These are phyloP conservation scores for Microcyclospora tardicrescens DNA, from an alignment of 2,329 filamentous ascomycete species.

Conservation along the genomic window DNA sequence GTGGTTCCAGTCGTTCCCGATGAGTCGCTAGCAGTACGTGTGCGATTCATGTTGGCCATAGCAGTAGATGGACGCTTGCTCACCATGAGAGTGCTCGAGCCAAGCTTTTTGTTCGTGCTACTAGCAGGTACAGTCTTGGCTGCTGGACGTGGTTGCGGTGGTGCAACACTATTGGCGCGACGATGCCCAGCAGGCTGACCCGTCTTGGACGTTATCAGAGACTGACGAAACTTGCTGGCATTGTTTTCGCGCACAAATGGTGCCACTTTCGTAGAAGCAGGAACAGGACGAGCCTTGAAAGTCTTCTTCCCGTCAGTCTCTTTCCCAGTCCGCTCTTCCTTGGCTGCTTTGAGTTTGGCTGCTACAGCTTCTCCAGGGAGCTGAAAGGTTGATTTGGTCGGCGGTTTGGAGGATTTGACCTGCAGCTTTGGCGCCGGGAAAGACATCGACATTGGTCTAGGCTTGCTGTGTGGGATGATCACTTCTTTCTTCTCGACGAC, in stretches of 20 bases:
- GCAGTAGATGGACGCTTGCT: slow-evolving; percentile 2
- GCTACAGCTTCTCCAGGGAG: slow-evolving; percentile 42
- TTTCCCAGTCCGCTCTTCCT: slow-evolving; percentile 23
- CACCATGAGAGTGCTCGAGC: slow-evolving; percentile 2
- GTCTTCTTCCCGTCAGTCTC: slow-evolving; percentile 22
- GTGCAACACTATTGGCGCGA: slow-evolving; percentile 15
- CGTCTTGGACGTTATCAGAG: slow-evolving; percentile 14
- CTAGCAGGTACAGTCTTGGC: neutral
- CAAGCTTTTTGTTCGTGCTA: slow-evolving; percentile 1
- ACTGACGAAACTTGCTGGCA: slow-evolving; percentile 32
- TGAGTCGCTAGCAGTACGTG: neutral
- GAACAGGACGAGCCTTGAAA: slow-evolving; percentile 37
- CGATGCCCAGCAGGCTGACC: slow-evolving; percentile 4
- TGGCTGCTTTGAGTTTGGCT: slow-evolving; percentile 39
- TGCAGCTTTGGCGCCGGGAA: slow-evolving; percentile 36
- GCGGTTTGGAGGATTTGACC: slow-evolving; percentile 37
- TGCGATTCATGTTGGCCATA: neutral
- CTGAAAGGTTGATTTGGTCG: slow-evolving; percentile 37
- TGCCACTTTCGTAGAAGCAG: slow-evolving; percentile 14
- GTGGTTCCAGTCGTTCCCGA: neutral
- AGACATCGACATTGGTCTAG: slow-evolving; percentile 34
- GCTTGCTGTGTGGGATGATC: slow-evolving; percentile 27
- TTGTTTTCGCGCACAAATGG: slow-evolving; percentile 32
- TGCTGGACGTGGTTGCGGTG: slow-evolving; percentile 5
- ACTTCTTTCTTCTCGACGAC: slow-evolving; percentile 15